phyloP scores from a whole-genome alignment of 306 rosid species.

The Senna tora region DNA sequence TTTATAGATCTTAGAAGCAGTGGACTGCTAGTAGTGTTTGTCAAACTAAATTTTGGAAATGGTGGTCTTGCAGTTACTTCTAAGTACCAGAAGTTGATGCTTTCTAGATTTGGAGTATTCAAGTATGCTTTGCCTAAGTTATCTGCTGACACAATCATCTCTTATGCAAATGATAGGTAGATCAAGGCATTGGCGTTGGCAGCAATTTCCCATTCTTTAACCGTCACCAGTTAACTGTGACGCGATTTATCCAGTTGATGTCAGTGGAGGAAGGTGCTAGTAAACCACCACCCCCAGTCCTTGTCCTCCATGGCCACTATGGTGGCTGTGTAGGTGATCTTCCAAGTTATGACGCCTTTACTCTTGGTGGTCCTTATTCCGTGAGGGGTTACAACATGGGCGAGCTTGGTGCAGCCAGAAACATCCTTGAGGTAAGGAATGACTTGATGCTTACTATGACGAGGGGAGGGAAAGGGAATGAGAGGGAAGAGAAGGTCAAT shows the following conservation, averaged over 20 bases:
- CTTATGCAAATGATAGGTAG: constrained; percentile 64
- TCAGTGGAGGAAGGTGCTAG: constrained; percentile 94
- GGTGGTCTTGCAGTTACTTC: constrained; percentile 3
- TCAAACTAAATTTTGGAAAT: background rate
- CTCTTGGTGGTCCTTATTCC: constrained; percentile 97
- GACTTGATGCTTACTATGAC: constrained; percentile 12
- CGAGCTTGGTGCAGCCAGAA: constrained; percentile 91
- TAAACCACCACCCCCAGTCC: constrained; percentile 92
- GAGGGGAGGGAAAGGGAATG: no score
- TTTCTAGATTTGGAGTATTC: constrained; percentile 11
- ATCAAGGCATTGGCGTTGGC: constrained; percentile 94
- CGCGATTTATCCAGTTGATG: constrained; percentile 73
- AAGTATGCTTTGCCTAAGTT: constrained; percentile 19
- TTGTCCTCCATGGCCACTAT: constrained; percentile 94
- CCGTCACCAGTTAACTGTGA: constrained; percentile 92
- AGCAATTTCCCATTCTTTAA: constrained; percentile 93
- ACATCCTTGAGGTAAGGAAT: constrained; percentile 84
- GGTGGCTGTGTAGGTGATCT: constrained; percentile 99
- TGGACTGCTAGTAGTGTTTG: constrained; percentile 5
- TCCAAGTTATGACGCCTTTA: constrained; percentile 96
- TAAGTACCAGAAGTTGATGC: constrained; percentile 19
- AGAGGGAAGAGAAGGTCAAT: no score
- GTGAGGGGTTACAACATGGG: constrained; percentile 99
- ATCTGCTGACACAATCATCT: constrained; percentile 30
- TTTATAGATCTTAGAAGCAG: background rate